Percentiles rank a stretch among this genome's conserved stretches.
phyloP scores from a whole-genome alignment of 2,329 filamentous ascomycete species.

The Xylariales sp. region DNA sequence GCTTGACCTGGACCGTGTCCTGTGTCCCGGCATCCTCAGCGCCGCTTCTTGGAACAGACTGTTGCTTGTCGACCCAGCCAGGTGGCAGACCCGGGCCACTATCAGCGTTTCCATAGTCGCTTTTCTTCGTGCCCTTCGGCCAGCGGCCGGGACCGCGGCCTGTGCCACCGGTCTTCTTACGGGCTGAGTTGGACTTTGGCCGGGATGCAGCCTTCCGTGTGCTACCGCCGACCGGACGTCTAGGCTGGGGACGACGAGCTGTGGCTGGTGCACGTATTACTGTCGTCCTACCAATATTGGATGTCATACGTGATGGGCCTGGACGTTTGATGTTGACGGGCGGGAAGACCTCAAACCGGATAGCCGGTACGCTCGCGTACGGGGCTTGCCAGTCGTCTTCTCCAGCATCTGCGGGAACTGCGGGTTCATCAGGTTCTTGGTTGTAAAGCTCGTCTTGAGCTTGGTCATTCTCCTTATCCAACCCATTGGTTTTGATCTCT shows the following conservation, averaged over 20 bases:
- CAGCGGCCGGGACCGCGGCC: slow-evolving; percentile 61
- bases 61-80: slow-evolving; percentile 37
- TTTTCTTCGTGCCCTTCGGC: slow-evolving; percentile 65
- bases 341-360: slow-evolving; percentile 75
- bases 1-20: slow-evolving; percentile 31
- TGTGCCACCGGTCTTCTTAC: slow-evolving; percentile 56
- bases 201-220: slow-evolving; percentile 31
- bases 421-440: slow-evolving; percentile 13
- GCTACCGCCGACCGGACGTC: slow-evolving; percentile 31
- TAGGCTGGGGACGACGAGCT: slow-evolving; percentile 31
- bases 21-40: slow-evolving; percentile 20
- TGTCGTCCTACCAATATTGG: slow-evolving; percentile 28
- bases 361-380: slow-evolving; percentile 59
- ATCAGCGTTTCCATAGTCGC: slow-evolving; percentile 62
- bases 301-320: slow-evolving; percentile 39
- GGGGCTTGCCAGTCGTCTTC: slow-evolving; percentile 39
- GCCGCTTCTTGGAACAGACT: slow-evolving; percentile 7
- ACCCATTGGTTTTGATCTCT: slow-evolving; percentile 21
- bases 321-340: slow-evolving; percentile 49
- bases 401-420: slow-evolving; percentile 19
- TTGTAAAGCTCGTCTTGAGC: slow-evolving; percentile 16
- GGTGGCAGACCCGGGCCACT: slow-evolving; percentile 61
- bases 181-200: slow-evolving; percentile 37
- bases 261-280: slow-evolving; percentile 22
- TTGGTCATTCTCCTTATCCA: slow-evolving; percentile 19